A percentile compares a stretch with the other conserved stretches of the same genome.
Evolutionary conservation across 208 protist species (phyloP).

Genomic region (Leishmania gerbilli): DNA sequence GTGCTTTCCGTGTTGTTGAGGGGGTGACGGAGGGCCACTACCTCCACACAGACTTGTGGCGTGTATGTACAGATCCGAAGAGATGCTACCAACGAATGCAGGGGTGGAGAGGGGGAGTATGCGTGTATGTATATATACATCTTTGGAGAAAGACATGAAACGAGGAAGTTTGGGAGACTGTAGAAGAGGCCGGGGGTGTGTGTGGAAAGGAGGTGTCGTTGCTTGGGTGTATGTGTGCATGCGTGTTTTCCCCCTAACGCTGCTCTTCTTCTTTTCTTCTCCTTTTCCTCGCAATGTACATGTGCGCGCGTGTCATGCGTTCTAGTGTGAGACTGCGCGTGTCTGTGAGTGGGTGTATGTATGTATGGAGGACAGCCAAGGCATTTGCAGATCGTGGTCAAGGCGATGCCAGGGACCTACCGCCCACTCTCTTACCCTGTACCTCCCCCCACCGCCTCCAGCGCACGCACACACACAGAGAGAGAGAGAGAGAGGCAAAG

Average conservation of each 20-base stretch:
- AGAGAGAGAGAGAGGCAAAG: background rate
- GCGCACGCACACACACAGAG: background rate
- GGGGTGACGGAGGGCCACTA: background rate
- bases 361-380: background rate
- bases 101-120: background rate
- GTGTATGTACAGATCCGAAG: background rate
- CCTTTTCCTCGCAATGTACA: background rate
- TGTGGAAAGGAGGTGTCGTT: background rate
- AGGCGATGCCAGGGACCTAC: background rate
- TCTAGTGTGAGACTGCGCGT: background rate
- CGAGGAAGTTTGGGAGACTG: background rate
- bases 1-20: background rate
- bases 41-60: background rate
- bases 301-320: background rate
- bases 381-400: background rate
- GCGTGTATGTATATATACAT: background rate
- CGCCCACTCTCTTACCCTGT: background rate
- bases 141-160: background rate
- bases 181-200: background rate
- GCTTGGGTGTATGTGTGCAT: background rate
- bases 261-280: no score
- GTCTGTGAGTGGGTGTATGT: background rate
- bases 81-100: background rate
- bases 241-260: no score
- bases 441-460: background rate